Evolutionary conservation across 1,139 yeast genomes (phyloP).

Genomic region (Diutina ranongensis): DNA sequence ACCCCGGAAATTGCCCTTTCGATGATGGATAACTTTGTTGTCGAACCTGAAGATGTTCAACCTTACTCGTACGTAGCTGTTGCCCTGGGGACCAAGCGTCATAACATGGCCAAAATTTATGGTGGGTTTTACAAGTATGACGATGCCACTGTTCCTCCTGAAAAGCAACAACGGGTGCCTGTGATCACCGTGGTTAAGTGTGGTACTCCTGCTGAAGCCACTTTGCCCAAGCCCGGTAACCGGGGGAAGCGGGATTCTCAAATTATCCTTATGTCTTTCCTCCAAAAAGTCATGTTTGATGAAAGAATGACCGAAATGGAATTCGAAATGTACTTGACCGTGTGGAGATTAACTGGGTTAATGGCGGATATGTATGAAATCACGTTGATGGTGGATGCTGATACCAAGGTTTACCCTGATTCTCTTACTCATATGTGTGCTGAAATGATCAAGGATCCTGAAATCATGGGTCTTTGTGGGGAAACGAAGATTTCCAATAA

Average conservation of each 20-base stretch:
- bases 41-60: constrained; percentile 61
- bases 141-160: constrained; percentile 58
- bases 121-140: constrained; percentile 85
- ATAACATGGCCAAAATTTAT: constrained; percentile 93
- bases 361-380: constrained; percentile 82
- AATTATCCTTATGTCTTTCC: constrained; percentile 82
- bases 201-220: constrained; percentile 80
- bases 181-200: constrained; percentile 76
- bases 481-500: constrained; percentile 93
- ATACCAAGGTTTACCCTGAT: constrained; percentile 85
- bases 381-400: constrained; percentile 94
- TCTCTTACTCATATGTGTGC: constrained; percentile 88
- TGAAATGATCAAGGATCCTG: constrained; percentile 83
- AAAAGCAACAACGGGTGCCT: constrained; percentile 85
- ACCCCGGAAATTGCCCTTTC: constrained; percentile 83
- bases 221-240: constrained; percentile 85
- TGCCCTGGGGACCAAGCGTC: constrained; percentile 85
- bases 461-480: constrained; percentile 92
- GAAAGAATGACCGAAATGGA: constrained; percentile 96
- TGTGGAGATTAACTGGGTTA: constrained; percentile 82
- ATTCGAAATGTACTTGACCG: constrained; percentile 63
- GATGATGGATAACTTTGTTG: constrained; percentile 78
- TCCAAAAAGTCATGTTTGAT: constrained; percentile 85
- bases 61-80: constrained; percentile 89
- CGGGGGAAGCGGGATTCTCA: constrained; percentile 98